Base-by-base conservation (phyloP, 2,329 filamentous ascomycete genomes). In the Penicillium sp. region DNA sequence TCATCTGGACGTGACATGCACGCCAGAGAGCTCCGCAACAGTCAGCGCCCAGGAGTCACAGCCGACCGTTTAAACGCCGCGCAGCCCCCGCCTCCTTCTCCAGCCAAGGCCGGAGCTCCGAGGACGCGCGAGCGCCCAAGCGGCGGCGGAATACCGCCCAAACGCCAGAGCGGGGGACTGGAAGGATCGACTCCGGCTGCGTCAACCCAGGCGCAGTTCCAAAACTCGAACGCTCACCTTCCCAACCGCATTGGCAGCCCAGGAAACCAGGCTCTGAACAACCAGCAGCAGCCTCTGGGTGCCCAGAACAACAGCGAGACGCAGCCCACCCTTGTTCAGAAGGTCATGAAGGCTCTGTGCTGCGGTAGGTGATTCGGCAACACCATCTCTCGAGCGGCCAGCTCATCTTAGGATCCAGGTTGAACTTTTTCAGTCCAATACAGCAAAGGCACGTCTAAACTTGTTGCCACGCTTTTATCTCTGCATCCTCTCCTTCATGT, bases 161-260 rank as follows among this genome's bases (percentile, higher is more conserved):
- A 92, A 81, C 86, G 91, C 79, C 85, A 84, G 77, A 92, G 87
- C 82, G 75, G 70, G 62, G 74, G 71, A 46, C 59, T 75, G 73
- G 90, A 95, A 73, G 85, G 88, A 74, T 85, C 86, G 69, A 93
- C 92, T 61, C 90, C 92, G 65, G 88, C 92, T 71, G 90, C 89
- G 67, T 96, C 91, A 71, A 97, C 91, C 61, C 90, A 95, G 76
- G 93, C 93, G 63, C 93, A 97, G 73, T 97, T 96, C 82, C 92
- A 96, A 79, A 93, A 91, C 82, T 96, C 91, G 79, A 90, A 89
- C 70, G 90, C 91, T 73, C 94, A 96, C 74, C 83, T 96, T 62
- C 84, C 88, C 46, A 67, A 68, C 44, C 85, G 84, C 67, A 80
- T 87, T 63, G 83, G 82, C 57, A 81, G 77, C 58, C 77, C 79